Evolutionary conservation across 1,284 basidiomycete species (phyloP), one percentile per base, ranked within the genome.

Genomic region (Lentinus polychrous): DNA sequence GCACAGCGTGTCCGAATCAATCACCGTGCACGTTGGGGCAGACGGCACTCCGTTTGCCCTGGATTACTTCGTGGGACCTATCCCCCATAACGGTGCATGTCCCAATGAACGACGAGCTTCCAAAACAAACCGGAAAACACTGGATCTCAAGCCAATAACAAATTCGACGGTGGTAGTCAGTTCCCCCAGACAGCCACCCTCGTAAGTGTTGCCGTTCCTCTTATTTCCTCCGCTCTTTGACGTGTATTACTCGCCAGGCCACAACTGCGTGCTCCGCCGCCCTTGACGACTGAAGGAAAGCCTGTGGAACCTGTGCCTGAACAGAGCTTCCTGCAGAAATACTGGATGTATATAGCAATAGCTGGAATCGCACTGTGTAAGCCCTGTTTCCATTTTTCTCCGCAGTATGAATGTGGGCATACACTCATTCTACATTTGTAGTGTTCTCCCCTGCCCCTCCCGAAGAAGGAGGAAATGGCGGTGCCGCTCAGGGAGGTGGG

Each of bases 251-350:
- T 20, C 37, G 18, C 11, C 36, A 91, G 86, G 47, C 84, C 85
- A 40, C 74, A 77, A 50, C 69, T 89, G 37, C 76, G 77, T 45
- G 67, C 73, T 0, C 86, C 87, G 11, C 83, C 84, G 11, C 78
- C 76, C 1, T 64, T 91, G 50, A 81, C 78, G 17, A 68, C 74
- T 27, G 74, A 79, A 62, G 89, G 91, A 46, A 73, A 81, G 57
- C 76, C 79, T 17, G 71, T 83, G 22, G 65, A 72, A 46, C 78
- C 83, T 0, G 65, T 70, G 20, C 75, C 76, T 1, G 89, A 65
- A 62, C 87, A 92, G 67, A 70, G 78, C 8, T 91, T 93, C 66
- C 52, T 93, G 33, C 85, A 91, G 61, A 94, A 93, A 66, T 93
- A 94, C 66, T 93, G 91, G 89, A 69, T 93, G 65, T 91, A 91